Base-by-base conservation (phyloP, 2,329 filamentous ascomycete genomes). In the Aspergillus luchuensis region DNA sequence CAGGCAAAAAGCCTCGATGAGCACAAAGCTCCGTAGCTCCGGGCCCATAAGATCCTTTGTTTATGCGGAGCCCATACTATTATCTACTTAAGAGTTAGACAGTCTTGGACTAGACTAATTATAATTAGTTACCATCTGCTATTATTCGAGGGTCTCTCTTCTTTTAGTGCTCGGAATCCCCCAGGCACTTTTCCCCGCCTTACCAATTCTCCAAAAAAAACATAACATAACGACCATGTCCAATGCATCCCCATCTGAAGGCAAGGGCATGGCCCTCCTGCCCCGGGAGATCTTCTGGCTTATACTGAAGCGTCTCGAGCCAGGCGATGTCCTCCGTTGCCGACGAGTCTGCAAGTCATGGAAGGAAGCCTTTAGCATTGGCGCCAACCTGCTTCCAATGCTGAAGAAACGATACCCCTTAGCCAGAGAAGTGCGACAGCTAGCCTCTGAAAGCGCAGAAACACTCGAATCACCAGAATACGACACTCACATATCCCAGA, bases 221-320 rank as follows among this genome's bases (percentile, higher is more conserved):
- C 2, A 19, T 19, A 19, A 19, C 8, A 30, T 7, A 28, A 17
- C 47, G n/a, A 33, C 5, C 36, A 60, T 56, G 41, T 38, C 8
- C 21, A n/a, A 45, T 41, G 23, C 25, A 47, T 23, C 25, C 8
- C 50, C 47, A 23, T 8, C 43, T 23, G 50, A 61, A 55, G 48
- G 57, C 55, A 57, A 57, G 59, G 69, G 69, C 55, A 57, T 76
- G 45, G 64, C 67, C 8, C 67, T 67, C 54, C 76, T 89, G 41
- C 85, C 86, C n/a, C 79, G 81, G 66, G 84, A 87, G 56, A 70
- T 89, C 50, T 87, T 89, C 66, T 76, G 86, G 60, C 77, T 86
- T 52, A 74, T 89, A 57, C 61, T 84, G 38, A 74, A 68, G 2
- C 70, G 82, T 64, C 76, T 89, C 15, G 71, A 80, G 0, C 79